phyloP scores from a whole-genome alignment of 306 rosid species.

The Dryas drummondii region DNA sequence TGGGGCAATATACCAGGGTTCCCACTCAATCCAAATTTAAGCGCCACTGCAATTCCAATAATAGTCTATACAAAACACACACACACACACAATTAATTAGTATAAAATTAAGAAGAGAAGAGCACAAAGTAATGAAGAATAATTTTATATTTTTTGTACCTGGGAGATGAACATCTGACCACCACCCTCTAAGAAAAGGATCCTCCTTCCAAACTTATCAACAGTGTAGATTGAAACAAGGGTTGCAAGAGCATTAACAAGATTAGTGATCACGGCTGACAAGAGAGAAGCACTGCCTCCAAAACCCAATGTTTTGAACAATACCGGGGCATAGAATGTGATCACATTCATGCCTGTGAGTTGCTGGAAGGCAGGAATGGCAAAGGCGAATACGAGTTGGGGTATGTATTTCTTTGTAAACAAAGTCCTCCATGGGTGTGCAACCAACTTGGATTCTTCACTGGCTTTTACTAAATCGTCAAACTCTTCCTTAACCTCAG shows the following conservation, averaged over 20 bases:
- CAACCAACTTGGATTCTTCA: constrained; percentile 43
- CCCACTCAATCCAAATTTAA: constrained; percentile 57
- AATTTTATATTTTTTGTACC: constrained; percentile 29
- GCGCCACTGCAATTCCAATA: constrained; percentile 50
- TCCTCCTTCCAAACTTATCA: constrained; percentile 65
- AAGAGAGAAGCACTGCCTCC: constrained; percentile 58
- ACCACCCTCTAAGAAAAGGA: constrained; percentile 73
- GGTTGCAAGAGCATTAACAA: constrained; percentile 48
- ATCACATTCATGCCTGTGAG: constrained; percentile 77
- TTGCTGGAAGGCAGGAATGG: constrained; percentile 74
- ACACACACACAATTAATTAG: too few relatives aligned
- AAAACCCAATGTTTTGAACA: constrained; percentile 74
- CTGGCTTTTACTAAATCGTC: constrained; percentile 51
- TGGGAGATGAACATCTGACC: constrained; percentile 63
- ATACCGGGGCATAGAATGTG: constrained; percentile 74
- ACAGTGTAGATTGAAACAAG: constrained; percentile 43
- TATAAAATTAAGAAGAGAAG: background rate
- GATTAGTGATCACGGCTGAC: constrained; percentile 64
- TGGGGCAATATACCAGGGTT: constrained; percentile 48
- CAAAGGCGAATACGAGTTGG: constrained; percentile 54
- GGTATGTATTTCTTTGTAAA: constrained; percentile 64
- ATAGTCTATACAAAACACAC: constrained; percentile 29
- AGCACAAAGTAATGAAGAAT: background rate
- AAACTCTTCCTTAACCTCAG: constrained; percentile 54
- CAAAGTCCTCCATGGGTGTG: constrained; percentile 56